Base-by-base conservation (phyloP, 2,329 filamentous ascomycete genomes). In the Xylaria sp. region DNA sequence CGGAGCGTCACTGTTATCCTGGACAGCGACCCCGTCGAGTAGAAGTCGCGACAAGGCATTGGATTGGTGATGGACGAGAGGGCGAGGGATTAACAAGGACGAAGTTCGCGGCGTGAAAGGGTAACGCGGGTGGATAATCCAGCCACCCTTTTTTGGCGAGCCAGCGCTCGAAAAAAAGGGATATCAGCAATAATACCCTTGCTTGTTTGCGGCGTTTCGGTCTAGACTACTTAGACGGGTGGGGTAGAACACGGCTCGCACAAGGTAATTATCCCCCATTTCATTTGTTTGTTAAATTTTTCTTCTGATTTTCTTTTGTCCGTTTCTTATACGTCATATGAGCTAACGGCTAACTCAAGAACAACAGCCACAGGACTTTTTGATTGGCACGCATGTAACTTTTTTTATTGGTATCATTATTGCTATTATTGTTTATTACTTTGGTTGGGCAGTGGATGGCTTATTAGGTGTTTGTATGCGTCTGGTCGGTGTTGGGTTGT, bases 201-300 rank as follows among this genome's bases (percentile, higher is more conserved):
- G 11, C 42, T 59, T 31, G 20, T 31, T 59, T 64, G 42, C 20
- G 66, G 61, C 66, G 66, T 65, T 67, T 65, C 48, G 28, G 46
- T 46, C 48, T 67, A 58, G 54, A 59, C 53, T 63, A 28, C 28
- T 28, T 28, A 54, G 46, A 67, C 28, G 42, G 48, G 31, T 15
- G 23, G 38, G 38, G 42, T 60, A 57, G 26, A 64, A 49, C 48
- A 58, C 33, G 54, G 54, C 42, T 51, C 28, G 42, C 48, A 51
- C 58, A 65, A 64, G 60, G 48, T 53, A 38, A n/a, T 40, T 40
- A 36, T 20, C 10, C n/a, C 4, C 28, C 4, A 17, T 26, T 33
- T 56, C 4, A 13, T 56, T 5, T 48, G 15, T 31, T 53, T 38
- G 10, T 23, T 38, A 5, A 20, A 49, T 13, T 28, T 28, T 28